These are phyloP conservation scores for Massarina eburnea DNA, from an alignment of 2,329 filamentous ascomycete genomes.

Conservation along the genomic window DNA sequence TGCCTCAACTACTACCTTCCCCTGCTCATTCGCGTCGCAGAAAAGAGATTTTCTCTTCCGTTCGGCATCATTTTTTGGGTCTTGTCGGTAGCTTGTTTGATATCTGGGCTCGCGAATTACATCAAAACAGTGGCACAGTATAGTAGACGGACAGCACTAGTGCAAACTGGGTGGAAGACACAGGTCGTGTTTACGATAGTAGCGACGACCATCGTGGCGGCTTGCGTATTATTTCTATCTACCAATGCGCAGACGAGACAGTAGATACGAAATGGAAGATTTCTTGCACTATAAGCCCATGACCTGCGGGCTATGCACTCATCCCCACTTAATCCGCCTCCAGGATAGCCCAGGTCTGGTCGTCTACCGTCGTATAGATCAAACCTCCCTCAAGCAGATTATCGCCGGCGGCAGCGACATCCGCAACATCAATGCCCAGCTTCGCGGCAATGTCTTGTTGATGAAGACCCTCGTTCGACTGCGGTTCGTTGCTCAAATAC, in stretches of 20 bases:
- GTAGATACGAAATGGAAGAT: slow-evolving; percentile 5
- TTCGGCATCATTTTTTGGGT: slow-evolving; percentile 88
- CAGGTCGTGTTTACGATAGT: slow-evolving; percentile 65
- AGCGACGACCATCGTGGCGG: slow-evolving; percentile 43
- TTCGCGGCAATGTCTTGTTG: slow-evolving; percentile 72
- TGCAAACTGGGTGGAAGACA: slow-evolving; percentile 93
- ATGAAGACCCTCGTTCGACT: slow-evolving; percentile 82
- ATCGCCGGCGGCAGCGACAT: slow-evolving; percentile 76
- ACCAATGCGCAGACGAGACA: slow-evolving; percentile 36
- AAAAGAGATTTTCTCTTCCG: slow-evolving; percentile 76
- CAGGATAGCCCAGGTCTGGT: slow-evolving; percentile 86
- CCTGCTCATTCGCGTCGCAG: slow-evolving; percentile 46
- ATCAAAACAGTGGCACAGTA: slow-evolving; percentile 82
- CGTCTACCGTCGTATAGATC: slow-evolving; percentile 90
- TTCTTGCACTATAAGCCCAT: not conserved
- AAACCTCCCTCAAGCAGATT: slow-evolving; percentile 73
- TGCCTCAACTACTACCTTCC: not conserved
- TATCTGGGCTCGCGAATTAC: slow-evolving; percentile 82
- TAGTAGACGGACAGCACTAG: slow-evolving; percentile 73
- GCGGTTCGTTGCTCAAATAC: slow-evolving; percentile 65
- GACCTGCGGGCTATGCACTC: too few species aligned
- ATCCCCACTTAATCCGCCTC: slow-evolving; percentile 51
- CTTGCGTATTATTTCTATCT: slow-evolving; percentile 46
- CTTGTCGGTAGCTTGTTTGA: slow-evolving; percentile 74
- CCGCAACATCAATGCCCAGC: slow-evolving; percentile 65